Evolutionary conservation across 345 rosid species (phyloP).

Genomic region (Pelargonium nanum): DNA sequence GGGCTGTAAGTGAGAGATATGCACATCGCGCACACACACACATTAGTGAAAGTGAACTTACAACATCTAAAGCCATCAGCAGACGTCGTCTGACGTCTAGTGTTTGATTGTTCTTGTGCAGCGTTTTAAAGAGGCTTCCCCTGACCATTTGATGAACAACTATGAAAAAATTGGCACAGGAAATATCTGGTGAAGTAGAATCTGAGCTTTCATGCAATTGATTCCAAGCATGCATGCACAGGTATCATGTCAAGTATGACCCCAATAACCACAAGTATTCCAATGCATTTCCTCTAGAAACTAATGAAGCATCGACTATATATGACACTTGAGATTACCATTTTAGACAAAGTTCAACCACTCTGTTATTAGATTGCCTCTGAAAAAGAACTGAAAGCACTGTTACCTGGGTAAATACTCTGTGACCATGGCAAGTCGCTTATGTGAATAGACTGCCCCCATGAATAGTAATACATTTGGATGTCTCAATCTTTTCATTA

Average conservation of each 20-base stretch:
- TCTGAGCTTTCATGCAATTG: not conserved
- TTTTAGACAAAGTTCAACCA: not conserved
- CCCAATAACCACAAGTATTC: not conserved
- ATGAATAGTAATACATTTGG: conserved; percentile 83
- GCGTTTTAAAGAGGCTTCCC: conserved; percentile 87
- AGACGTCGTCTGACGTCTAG: conserved; percentile 62
- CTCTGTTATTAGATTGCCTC: not conserved
- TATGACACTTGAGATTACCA: not conserved
- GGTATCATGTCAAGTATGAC: not conserved
- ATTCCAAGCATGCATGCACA: not conserved
- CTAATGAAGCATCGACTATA: not conserved
- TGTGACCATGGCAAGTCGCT: conserved; percentile 68
- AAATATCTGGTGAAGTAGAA: not conserved
- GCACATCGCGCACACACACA: too few species aligned
- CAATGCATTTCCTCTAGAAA: not conserved
- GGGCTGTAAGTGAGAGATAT: too few species aligned
- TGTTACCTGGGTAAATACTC: conserved; percentile 80
- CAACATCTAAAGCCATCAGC: conserved; percentile 86
- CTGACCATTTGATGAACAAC: conserved; percentile 28
- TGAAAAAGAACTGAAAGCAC: not conserved
- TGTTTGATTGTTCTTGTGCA: conserved; percentile 62
- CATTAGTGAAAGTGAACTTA: conserved; percentile 24
- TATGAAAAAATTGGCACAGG: not conserved
- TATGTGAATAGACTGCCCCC: conserved; percentile 81
- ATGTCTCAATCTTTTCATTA: conserved; percentile 83